These are phyloP conservation scores for Pyrus pyrifolia DNA, from an alignment of 306 rosid genomes.

Conservation along the genomic window DNA sequence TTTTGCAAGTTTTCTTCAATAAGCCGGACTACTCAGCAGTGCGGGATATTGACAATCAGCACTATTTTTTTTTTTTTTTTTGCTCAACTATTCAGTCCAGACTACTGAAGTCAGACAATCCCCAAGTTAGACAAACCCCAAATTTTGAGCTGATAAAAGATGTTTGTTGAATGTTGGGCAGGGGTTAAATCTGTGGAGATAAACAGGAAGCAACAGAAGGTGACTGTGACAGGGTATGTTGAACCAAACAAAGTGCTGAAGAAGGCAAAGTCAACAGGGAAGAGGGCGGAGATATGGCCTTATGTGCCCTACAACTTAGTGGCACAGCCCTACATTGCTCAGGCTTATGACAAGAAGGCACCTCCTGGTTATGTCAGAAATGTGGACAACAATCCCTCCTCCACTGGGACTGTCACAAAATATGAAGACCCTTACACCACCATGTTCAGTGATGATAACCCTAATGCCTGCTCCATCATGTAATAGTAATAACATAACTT, in stretches of 20 bases:
- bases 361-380: slow-evolving; percentile 94
- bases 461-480: slow-evolving; percentile 95
- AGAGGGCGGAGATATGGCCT: slow-evolving; percentile 92
- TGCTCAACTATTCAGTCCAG: too few species aligned
- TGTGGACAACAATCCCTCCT: slow-evolving; percentile 42
- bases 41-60: too few species aligned
- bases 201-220: slow-evolving; percentile 94
- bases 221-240: slow-evolving; percentile 72
- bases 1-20: too few species aligned
- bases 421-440: slow-evolving; percentile 77
- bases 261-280: slow-evolving; percentile 92
- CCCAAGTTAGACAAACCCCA: neutral
- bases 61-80: too few species aligned
- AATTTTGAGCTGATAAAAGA: neutral
- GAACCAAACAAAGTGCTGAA: slow-evolving; percentile 87
- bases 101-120: neutral
- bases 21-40: too few species aligned
- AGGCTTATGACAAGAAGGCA: slow-evolving; percentile 89
- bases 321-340: slow-evolving; percentile 78
- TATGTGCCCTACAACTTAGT: slow-evolving; percentile 82
- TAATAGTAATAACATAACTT: slow-evolving; percentile 12
- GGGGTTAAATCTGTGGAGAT: slow-evolving; percentile 93
- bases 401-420: slow-evolving; percentile 43
- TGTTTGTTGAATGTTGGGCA: slow-evolving; percentile 27
- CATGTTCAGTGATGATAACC: slow-evolving; percentile 97